phyloP scores from a whole-genome alignment of 2,329 filamentous ascomycete species.

The Fusarium guadeloupense region DNA sequence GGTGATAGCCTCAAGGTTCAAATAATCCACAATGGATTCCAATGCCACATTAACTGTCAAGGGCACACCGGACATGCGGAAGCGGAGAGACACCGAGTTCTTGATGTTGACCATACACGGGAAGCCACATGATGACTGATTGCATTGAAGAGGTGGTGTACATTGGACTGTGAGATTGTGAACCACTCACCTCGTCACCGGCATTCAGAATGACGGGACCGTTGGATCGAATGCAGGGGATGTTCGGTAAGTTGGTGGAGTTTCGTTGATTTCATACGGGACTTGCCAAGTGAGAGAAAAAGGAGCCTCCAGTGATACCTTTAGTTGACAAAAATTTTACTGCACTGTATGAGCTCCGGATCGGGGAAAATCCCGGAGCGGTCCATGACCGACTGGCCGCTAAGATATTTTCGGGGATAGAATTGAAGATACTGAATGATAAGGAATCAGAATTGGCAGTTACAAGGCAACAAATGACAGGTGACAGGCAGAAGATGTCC shows the following conservation, averaged over 20 bases:
- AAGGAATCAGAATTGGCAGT: no score
- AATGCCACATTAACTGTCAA: constrained; percentile 6
- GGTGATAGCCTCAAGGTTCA: constrained; percentile 6
- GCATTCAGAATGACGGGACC: constrained; percentile 10
- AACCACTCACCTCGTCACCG: constrained; percentile 18
- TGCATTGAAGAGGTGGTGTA: neutral
- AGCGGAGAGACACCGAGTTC: constrained; percentile 39
- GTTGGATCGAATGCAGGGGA: constrained; percentile 21
- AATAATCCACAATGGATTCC: constrained; percentile 14
- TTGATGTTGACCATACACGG: neutral
- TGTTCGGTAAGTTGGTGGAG: constrained; percentile 20
- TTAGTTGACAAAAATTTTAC: neutral
- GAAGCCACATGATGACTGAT: neutral
- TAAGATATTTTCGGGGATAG: constrained; percentile 10
- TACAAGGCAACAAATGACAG: constrained; percentile 3
- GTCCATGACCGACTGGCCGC: constrained; percentile 1
- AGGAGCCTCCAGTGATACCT: neutral
- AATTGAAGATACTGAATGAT: constrained; percentile 23
- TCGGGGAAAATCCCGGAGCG: constrained; percentile 31
- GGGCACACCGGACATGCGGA: constrained; percentile 31
- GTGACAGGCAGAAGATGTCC: no score
- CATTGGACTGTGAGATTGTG: neutral
- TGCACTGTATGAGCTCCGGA: constrained; percentile 18
- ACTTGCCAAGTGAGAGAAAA: constrained; percentile 19
- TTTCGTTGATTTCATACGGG: constrained; percentile 18